phyloP scores from a whole-genome alignment of 192 early-diverging fungal species.

The Diversispora epigaea region DNA sequence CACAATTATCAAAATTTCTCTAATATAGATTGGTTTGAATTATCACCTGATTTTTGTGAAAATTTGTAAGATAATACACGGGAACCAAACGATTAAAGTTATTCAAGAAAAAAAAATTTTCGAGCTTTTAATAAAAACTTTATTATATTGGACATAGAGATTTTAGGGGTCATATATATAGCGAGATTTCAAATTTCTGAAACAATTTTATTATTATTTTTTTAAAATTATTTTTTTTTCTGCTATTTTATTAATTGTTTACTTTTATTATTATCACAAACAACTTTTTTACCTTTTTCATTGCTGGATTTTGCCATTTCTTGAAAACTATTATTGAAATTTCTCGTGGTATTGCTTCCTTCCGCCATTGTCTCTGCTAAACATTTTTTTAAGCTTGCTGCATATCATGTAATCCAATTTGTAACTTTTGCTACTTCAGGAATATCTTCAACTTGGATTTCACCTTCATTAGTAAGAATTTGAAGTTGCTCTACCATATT shows the following conservation, averaged over 20 bases:
- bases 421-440: background rate
- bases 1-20: background rate
- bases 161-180: background rate
- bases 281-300: background rate
- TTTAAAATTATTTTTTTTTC: too few species aligned
- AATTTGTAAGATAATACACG: background rate
- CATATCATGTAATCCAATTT: constrained; percentile 9
- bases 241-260: background rate
- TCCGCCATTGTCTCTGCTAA: background rate
- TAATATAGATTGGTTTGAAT: background rate
- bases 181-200: background rate
- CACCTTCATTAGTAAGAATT: background rate
- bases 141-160: too few species aligned
- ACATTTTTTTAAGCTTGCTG: background rate
- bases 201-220: background rate
- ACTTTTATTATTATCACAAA: background rate
- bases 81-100: background rate
- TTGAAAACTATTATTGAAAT: background rate
- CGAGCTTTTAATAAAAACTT: background rate
- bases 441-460: background rate
- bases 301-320: too few species aligned
- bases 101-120: background rate
- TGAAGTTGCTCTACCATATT: constrained; percentile 3
- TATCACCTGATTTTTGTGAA: constrained; percentile 1
- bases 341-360: background rate